Evolutionary conservation across 2,329 filamentous ascomycete species (phyloP).

Genomic region (Verticillium zaregamsianum): DNA sequence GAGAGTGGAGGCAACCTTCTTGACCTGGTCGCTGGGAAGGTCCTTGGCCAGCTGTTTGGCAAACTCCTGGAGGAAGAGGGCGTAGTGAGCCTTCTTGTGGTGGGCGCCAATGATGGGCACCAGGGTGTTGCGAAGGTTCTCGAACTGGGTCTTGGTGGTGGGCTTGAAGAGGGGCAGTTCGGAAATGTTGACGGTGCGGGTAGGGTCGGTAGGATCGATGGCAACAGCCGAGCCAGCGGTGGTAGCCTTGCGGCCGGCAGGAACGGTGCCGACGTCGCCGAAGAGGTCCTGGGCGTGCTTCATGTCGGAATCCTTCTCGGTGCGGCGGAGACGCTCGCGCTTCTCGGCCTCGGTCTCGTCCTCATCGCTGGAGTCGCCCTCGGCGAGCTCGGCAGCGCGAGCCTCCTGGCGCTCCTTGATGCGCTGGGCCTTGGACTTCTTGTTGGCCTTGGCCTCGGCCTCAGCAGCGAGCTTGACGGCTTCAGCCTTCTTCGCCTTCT

Average conservation of each 20-base stretch:
- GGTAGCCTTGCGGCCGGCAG: constrained; percentile 61
- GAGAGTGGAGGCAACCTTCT: constrained; percentile 85
- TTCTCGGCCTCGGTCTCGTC: constrained; percentile 70
- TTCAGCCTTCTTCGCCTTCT: constrained; percentile 84
- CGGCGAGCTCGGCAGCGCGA: constrained; percentile 48
- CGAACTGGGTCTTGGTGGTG: constrained; percentile 80
- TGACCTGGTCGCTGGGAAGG: constrained; percentile 87
- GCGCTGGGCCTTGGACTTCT: constrained; percentile 85
- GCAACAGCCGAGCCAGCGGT: constrained; percentile 62
- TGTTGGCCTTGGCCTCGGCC: constrained; percentile 80
- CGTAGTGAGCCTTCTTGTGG: constrained; percentile 85
- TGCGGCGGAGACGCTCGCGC: constrained; percentile 69
- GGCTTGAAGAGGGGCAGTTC: constrained; percentile 84
- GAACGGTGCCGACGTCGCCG: constrained; percentile 62
- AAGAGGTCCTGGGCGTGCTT: constrained; percentile 90
- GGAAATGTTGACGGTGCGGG: constrained; percentile 75
- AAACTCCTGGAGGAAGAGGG: constrained; percentile 87
- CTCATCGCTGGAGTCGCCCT: constrained; percentile 57
- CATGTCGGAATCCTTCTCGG: constrained; percentile 85
- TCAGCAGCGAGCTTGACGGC: constrained; percentile 87
- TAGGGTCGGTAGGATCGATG: constrained; percentile 69
- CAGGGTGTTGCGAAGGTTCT: constrained; percentile 72
- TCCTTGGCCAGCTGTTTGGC: constrained; percentile 83
- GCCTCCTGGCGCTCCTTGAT: constrained; percentile 73
- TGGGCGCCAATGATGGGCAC: constrained; percentile 71